These are phyloP conservation scores for Cercis canadensis DNA, from an alignment of 306 rosid genomes.

Conservation along the genomic window DNA sequence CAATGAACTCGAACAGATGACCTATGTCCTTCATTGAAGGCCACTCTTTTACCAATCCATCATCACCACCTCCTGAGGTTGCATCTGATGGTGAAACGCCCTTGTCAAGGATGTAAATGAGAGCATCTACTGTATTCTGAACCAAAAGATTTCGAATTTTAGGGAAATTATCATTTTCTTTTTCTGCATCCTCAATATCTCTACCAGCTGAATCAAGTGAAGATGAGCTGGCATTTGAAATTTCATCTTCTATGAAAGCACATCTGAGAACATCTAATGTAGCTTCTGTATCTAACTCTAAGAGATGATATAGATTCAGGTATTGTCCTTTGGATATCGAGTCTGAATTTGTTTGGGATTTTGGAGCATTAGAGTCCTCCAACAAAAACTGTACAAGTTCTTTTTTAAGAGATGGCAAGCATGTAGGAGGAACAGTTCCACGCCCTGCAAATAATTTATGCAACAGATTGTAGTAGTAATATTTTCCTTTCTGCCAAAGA, in stretches of 20 bases:
- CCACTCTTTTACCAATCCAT: conserved; percentile 54
- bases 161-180: conserved; percentile 44
- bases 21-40: conserved; percentile 73
- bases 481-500: conserved; percentile 20
- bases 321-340: conserved; percentile 41
- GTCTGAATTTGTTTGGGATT: conserved; percentile 56
- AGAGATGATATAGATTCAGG: conserved; percentile 71
- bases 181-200: conserved; percentile 37
- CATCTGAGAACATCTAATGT: conserved; percentile 77
- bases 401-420: conserved; percentile 80
- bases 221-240: conserved; percentile 46
- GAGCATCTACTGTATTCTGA: conserved; percentile 80
- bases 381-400: conserved; percentile 81
- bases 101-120: conserved; percentile 61
- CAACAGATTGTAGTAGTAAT: conserved; percentile 21
- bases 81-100: conserved; percentile 52
- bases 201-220: conserved; percentile 47
- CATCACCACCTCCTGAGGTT: conserved; percentile 44
- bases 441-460: conserved; percentile 66
- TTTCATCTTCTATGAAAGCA: conserved; percentile 70
- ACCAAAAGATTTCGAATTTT: conserved; percentile 55
- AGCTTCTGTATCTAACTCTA: conserved; percentile 85
- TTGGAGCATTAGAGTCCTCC: conserved; percentile 53
- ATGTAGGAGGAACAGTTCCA: conserved; percentile 71
- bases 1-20: conserved; percentile 78